These are phyloP conservation scores for Zygosaccharomyces pseudorouxii DNA, from an alignment of 805 yeast genomes.

Conservation along the genomic window DNA sequence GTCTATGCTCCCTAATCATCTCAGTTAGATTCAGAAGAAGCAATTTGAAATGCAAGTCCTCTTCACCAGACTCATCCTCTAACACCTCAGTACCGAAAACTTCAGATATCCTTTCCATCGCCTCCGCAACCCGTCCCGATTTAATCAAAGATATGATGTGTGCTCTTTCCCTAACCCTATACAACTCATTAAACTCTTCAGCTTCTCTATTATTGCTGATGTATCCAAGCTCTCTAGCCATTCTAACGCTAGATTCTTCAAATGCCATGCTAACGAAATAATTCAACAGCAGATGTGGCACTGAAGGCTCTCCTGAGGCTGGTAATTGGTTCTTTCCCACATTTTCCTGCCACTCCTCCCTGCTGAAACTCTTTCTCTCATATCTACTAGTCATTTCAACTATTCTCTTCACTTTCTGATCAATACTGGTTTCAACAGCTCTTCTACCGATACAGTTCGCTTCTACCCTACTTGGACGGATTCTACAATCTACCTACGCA, in stretches of 20 bases:
- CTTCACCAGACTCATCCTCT: constrained; percentile 34
- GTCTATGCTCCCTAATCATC: constrained; percentile 52
- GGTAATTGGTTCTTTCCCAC: constrained; percentile 20
- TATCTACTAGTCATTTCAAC: constrained; percentile 8
- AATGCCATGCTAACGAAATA: constrained; percentile 77
- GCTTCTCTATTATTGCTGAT: constrained; percentile 25
- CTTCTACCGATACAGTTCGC: neutral
- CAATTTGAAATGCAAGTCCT: constrained; percentile 68
- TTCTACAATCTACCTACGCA: neutral
- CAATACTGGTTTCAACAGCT: constrained; percentile 5
- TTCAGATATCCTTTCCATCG: constrained; percentile 31
- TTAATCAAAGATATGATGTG: constrained; percentile 25
- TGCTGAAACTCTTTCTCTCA: constrained; percentile 23
- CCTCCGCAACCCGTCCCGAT: constrained; percentile 25
- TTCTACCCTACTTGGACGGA: too few species aligned
- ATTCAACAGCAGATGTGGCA: constrained; percentile 51
- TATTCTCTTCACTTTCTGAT: too few species aligned
- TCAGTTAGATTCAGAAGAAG: constrained; percentile 73
- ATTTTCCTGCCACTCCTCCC: constrained; percentile 30
- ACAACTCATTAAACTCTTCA: constrained; percentile 31
- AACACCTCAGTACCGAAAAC: constrained; percentile 27
- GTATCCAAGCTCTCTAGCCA: constrained; percentile 52
- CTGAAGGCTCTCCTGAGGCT: constrained; percentile 32
- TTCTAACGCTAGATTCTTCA: constrained; percentile 57
- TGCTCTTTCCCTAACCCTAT: constrained; percentile 27